Evolutionary conservation across 805 yeast genomes (phyloP).

Genomic region (Lachancea mirantina): DNA sequence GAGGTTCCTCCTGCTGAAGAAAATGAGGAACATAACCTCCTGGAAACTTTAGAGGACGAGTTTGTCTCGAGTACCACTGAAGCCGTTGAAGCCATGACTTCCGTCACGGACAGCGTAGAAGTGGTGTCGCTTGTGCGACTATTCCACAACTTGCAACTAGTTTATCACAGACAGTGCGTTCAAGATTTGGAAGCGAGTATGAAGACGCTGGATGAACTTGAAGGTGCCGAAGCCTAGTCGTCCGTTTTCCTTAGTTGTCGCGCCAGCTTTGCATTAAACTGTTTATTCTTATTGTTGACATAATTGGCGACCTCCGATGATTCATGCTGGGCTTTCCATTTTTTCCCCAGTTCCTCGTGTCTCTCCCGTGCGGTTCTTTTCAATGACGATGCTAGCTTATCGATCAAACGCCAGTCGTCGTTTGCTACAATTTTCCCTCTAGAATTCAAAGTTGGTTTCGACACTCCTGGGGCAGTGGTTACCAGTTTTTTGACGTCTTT

Average conservation of each 20-base stretch:
- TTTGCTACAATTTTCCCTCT: constrained; percentile 12
- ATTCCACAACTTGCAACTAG: constrained; percentile 63
- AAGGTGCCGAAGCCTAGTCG: constrained; percentile 11
- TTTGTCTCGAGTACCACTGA: constrained; percentile 69
- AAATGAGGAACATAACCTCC: constrained; percentile 32
- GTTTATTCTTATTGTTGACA: constrained; percentile 28
- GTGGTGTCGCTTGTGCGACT: constrained; percentile 55
- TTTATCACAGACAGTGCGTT: constrained; percentile 50
- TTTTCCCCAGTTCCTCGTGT: constrained; percentile 15
- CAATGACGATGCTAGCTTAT: constrained; percentile 17
- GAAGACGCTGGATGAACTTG: constrained; percentile 32
- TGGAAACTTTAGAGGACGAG: constrained; percentile 66
- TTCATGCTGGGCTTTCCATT: constrained; percentile 9
- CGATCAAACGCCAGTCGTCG: constrained; percentile 17
- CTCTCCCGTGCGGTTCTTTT: constrained; percentile 17
- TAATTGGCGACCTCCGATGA: constrained; percentile 13
- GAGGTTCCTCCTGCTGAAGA: constrained; percentile 25
- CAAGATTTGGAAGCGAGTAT: constrained; percentile 41
- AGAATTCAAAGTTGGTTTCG: constrained; percentile 8
- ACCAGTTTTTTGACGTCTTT: constrained; percentile 19
- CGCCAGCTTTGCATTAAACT: constrained; percentile 26
- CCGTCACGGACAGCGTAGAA: constrained; percentile 60
- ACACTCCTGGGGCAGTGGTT: constrained; percentile 1
- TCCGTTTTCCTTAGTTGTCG: constrained; percentile 13
- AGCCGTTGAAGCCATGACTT: constrained; percentile 76